Evolutionary conservation across 306 rosid species (phyloP), one percentile per base, ranked within the genome.

Genomic region (Ochetophila trinervis): DNA sequence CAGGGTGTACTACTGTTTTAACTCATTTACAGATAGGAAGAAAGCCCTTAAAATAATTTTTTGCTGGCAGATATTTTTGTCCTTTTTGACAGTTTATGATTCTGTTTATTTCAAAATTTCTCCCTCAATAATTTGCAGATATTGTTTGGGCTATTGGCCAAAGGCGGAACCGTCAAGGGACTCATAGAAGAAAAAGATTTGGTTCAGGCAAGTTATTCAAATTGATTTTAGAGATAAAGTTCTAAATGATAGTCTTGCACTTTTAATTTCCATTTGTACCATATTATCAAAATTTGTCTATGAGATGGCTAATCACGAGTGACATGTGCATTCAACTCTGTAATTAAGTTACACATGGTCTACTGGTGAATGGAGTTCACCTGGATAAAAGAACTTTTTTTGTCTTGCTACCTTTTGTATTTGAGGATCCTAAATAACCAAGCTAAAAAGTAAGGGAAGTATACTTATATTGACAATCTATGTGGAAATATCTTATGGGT

Each of bases 101-200:
- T 67, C 53, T 66, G 30, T 27, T 8, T 66, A 58, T 50, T 42
- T 60, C 18, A 48, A 59, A 74, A 59, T 35, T 36, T 67, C 36
- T 55, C 70, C 44, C 3, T 34, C 57, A 68, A 21, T 57, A 61
- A 60, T 62, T 78, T 80, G 70, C 81, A 89, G 97, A 87, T 93
- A 72, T 75, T 93, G 62, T 93, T 86, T 61, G 96, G 86, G 81
- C 86, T 93, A 60, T 83, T 93, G 68, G 94, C 93, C 63, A 79
- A 87, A 68, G 98, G 96, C 61, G 99, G 99, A 73, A 90, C 90
- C 7, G 90, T 93, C 22, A 87, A 87, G 83, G 90, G 88, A 55
- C 57, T 93, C 61, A 87, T 89, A 62, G 71, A 79, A 76, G 95
- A 86, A 65, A 93, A 86, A 71, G 88, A 90, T 78, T 84, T 93